A percentile compares a stretch with the other conserved stretches of the same genome.
phyloP scores from a whole-genome alignment of 305 asterid species.

The Euphrasia arctica region DNA sequence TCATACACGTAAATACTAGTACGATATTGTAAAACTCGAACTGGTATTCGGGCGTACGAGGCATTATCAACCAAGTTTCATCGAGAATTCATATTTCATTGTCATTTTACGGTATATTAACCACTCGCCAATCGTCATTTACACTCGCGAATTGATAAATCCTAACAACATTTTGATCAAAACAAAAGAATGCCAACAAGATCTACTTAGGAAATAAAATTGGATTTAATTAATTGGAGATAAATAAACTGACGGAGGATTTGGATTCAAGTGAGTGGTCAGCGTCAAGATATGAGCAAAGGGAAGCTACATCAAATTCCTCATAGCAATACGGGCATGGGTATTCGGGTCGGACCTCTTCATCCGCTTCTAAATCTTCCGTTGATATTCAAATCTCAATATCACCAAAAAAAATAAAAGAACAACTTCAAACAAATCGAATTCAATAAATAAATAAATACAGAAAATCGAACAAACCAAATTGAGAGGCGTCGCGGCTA shows the following conservation, averaged over 20 bases:
- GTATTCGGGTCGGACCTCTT: slow-evolving; percentile 68
- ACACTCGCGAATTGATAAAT: too few species aligned
- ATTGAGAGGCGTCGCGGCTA: too few species aligned
- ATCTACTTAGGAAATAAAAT: slow-evolving; percentile 10
- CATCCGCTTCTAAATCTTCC: slow-evolving; percentile 73
- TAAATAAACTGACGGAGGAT: slow-evolving; percentile 55
- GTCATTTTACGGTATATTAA: too few species aligned
- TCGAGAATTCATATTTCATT: too few species aligned
- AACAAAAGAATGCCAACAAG: slow-evolving; percentile 2
- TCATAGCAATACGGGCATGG: slow-evolving; percentile 84
- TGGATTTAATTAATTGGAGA: not conserved
- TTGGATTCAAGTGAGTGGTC: slow-evolving; percentile 66
- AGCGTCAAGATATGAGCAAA: slow-evolving; percentile 81
- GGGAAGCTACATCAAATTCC: slow-evolving; percentile 72
- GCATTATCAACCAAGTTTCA: too few species aligned
- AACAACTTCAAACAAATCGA: not conserved
- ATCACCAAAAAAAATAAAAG: slow-evolving; percentile 25
- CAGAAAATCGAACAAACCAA: too few species aligned
- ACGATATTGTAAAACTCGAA: too few species aligned
- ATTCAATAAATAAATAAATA: not conserved
- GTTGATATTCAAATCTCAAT: slow-evolving; percentile 39
- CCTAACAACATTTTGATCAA: slow-evolving; percentile 15
- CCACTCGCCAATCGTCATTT: too few species aligned
- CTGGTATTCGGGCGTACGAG: too few species aligned
- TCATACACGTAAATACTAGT: too few species aligned